Conservation (phyloP, 306 rosid genomes). For the Potentilla sterilis region DNA sequence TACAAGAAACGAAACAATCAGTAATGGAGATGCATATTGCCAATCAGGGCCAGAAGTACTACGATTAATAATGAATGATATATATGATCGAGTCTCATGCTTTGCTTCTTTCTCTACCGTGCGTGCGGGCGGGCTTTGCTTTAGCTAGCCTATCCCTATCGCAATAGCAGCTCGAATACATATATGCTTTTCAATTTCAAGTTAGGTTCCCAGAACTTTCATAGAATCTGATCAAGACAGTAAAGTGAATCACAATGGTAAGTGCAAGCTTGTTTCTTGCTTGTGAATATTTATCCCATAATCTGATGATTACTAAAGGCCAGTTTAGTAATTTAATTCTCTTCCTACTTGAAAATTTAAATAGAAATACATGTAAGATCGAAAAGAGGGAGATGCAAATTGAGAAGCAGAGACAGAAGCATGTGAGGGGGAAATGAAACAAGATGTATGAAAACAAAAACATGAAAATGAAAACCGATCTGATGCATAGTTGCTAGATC, state of each 20-base stretch:
- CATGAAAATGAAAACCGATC: background rate
- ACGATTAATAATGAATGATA: background rate
- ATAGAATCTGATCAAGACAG: conserved; percentile 16
- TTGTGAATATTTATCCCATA: background rate
- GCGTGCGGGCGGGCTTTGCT: background rate
- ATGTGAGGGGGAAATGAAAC: background rate
- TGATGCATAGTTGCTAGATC: background rate
- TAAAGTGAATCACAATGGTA: conserved; percentile 6
- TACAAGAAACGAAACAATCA: background rate
- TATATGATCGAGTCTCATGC: background rate
- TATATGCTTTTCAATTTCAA: background rate
- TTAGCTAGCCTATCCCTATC: background rate
- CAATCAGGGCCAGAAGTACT: conserved; percentile 12
- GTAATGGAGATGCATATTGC: background rate
- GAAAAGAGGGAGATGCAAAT: background rate
- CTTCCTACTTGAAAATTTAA: background rate
- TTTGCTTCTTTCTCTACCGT: background rate
- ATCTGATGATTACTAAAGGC: background rate
- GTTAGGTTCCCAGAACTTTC: background rate
- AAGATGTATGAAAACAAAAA: background rate
- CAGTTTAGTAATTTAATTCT: background rate
- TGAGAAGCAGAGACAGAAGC: background rate
- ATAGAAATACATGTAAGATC: background rate
- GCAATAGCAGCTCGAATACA: background rate
- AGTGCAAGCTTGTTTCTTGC: background rate